A percentile compares a stretch with the other conserved stretches of the same genome.
These are phyloP conservation scores for Arabidopsis hybrid DNA, from an alignment of 441 rosid species.

Conservation along the genomic window DNA sequence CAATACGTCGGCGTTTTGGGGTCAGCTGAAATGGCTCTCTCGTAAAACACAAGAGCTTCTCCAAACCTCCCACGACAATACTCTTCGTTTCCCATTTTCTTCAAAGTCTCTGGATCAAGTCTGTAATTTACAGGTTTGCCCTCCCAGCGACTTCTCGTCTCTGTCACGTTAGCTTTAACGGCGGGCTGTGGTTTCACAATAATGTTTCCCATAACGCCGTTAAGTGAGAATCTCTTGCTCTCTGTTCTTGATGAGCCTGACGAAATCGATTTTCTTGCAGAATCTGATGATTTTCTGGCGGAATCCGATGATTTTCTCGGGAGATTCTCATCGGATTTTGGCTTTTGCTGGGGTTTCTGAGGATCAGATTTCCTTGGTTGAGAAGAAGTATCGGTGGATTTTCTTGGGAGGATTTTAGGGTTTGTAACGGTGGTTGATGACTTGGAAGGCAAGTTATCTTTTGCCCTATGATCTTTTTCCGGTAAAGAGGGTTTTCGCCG, in stretches of 20 bases:
- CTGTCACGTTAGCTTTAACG: conserved; percentile 7
- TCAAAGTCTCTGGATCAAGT: conserved; percentile 68
- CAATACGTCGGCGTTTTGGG: conserved; percentile 70
- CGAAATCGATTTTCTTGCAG: conserved; percentile 51
- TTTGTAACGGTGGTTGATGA: conserved; percentile 38
- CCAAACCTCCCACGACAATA: conserved; percentile 72
- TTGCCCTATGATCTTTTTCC: conserved; percentile 29
- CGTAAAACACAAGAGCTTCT: conserved; percentile 76
- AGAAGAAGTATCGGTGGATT: conserved; percentile 35
- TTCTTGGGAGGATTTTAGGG: conserved; percentile 41
- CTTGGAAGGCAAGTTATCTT: conserved; percentile 40
- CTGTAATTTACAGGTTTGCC: conserved; percentile 40
- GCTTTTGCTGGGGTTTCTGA: conserved; percentile 38
- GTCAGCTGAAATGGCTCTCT: conserved; percentile 70
- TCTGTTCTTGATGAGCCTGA: conserved; percentile 50
- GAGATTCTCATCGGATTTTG: conserved; percentile 29
- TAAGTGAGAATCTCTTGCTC: conserved; percentile 36
- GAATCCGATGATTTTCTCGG: conserved; percentile 47
- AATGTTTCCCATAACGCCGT: conserved; percentile 70
- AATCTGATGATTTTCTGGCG: conserved; percentile 48
- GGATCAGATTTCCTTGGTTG: conserved; percentile 32
- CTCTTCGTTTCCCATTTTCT: conserved; percentile 75
- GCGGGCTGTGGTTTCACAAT: conserved; percentile 56
- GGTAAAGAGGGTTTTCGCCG: conserved; percentile 43
- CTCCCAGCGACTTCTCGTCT: conserved; percentile 29